phyloP scores from a whole-genome alignment of 2,329 filamentous ascomycete species.

The Penicillium brevicompactum region DNA sequence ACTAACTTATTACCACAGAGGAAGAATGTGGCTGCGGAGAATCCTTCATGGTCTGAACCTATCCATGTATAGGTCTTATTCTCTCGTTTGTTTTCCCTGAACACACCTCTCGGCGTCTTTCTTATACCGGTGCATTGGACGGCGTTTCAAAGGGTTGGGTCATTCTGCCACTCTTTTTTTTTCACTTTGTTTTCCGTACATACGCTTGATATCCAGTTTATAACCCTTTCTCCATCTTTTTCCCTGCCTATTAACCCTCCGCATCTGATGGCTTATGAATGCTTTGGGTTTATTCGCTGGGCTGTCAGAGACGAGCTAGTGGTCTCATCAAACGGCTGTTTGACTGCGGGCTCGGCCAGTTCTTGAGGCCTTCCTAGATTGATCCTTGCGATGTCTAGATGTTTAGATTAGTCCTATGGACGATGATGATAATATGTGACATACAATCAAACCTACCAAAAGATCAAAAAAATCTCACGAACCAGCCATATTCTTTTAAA shows the following conservation, averaged over 20 bases:
- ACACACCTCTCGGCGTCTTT: slow-evolving; percentile 23
- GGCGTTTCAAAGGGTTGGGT: slow-evolving; percentile 32
- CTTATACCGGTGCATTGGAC: slow-evolving; percentile 36
- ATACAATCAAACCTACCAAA: neutral
- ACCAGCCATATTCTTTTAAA: neutral
- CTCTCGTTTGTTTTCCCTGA: slow-evolving; percentile 11
- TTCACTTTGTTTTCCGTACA: slow-evolving; percentile 19
- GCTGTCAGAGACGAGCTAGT: slow-evolving; percentile 5
- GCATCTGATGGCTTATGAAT: neutral
- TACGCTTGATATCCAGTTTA: slow-evolving; percentile 28
- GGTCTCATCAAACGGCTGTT: neutral
- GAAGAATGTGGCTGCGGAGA: slow-evolving; percentile 96
- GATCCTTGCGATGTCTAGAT: slow-evolving; percentile 6
- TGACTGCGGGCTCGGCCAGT: neutral
- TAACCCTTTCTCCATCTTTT: slow-evolving; percentile 12
- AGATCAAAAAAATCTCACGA: neutral
- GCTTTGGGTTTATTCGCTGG: neutral
- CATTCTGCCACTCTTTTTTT: slow-evolving; percentile 15
- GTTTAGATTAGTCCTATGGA: slow-evolving; percentile 22
- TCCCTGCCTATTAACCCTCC: neutral
- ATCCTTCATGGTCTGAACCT: slow-evolving; percentile 76
- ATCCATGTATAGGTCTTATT: slow-evolving; percentile 1
- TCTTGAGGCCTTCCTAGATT: neutral
- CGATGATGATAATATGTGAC: slow-evolving; percentile 11
- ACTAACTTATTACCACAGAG: slow-evolving; percentile 60